These are phyloP conservation scores for Asterochloris erici DNA, from an alignment of 139 green algal species.

Conservation along the genomic window DNA sequence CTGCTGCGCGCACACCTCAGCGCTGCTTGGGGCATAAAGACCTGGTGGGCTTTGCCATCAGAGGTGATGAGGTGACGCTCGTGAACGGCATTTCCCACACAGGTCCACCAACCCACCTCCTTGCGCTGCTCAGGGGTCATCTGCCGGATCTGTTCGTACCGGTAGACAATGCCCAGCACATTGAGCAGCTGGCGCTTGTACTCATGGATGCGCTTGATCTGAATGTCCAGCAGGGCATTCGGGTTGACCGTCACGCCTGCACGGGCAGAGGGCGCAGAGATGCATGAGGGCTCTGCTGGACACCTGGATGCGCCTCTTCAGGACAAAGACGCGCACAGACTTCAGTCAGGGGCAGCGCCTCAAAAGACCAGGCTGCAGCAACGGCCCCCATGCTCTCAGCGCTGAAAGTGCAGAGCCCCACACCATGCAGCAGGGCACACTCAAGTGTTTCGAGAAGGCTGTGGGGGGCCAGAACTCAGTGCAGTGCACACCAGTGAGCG, in stretches of 20 bases:
- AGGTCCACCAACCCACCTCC: constrained; percentile 25
- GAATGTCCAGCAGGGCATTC: constrained; percentile 92
- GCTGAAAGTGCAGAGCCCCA: no score
- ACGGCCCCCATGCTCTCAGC: no score
- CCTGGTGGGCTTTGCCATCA: no score
- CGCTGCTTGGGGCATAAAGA: background rate
- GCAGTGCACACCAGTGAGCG: constrained; percentile 54
- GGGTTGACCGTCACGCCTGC: constrained; percentile 40
- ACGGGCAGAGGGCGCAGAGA: no score
- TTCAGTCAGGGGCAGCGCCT: no score
- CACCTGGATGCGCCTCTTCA: no score
- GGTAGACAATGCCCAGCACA: constrained; percentile 80
- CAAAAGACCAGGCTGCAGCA: no score
- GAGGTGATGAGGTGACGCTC: background rate
- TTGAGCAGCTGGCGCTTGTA: constrained; percentile 99
- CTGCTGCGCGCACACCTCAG: background rate
- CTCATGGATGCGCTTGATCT: constrained; percentile 99
- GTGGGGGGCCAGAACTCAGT: no score
- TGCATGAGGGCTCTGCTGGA: no score
- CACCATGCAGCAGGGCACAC: no score
- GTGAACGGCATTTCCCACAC: background rate
- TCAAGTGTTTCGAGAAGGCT: no score
- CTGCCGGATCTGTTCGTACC: constrained; percentile 90
- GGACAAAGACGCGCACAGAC: no score
- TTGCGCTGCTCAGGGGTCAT: constrained; percentile 83